These are phyloP conservation scores for Royoungia palumana DNA, from an alignment of 768 basidiomycete species.

Conservation along the genomic window DNA sequence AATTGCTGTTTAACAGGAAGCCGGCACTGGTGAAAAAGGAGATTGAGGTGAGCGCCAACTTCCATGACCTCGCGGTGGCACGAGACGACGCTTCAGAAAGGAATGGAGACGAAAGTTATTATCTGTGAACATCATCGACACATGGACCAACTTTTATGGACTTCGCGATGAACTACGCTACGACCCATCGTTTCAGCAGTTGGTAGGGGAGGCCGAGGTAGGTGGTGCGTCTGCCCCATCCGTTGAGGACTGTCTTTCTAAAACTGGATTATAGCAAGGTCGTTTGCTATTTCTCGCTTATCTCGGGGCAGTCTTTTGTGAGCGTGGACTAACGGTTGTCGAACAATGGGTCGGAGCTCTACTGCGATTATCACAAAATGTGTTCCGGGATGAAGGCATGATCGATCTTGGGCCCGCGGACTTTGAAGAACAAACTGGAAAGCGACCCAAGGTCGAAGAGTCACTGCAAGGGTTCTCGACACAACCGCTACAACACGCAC, in stretches of 20 bases:
- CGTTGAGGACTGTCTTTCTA: conserved; percentile 13
- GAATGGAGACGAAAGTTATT: conserved; percentile 25
- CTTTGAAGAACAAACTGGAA: conserved; percentile 29
- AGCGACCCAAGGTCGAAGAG: conserved; percentile 30
- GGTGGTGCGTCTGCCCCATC: conserved; percentile 20
- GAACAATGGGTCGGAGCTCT: conserved; percentile 54
- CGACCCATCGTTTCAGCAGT: conserved; percentile 27
- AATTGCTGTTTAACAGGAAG: conserved; percentile 45
- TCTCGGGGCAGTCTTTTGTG: conserved; percentile 59
- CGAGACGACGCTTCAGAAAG: conserved; percentile 27
- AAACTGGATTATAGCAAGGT: conserved; percentile 44
- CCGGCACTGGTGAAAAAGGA: conserved; percentile 48
- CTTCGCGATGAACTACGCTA: conserved; percentile 34
- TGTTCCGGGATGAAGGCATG: conserved; percentile 14
- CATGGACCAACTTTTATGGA: conserved; percentile 38
- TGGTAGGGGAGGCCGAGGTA: conserved; percentile 37
- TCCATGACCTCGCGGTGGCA: conserved; percentile 10
- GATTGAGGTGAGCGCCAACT: conserved; percentile 48
- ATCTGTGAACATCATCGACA: conserved; percentile 32
- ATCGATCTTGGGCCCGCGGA: conserved; percentile 21
- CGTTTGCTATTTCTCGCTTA: conserved; percentile 61
- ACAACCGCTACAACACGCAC: conserved; percentile 23
- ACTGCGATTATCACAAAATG: conserved; percentile 26
- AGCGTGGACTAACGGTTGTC: conserved; percentile 49
- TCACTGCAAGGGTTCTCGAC: conserved; percentile 30